Evolutionary conservation across 2,329 filamentous ascomycete genomes (phyloP), one percentile per base, ranked within the genome.

Genomic region (Cercospora brassicicola): DNA sequence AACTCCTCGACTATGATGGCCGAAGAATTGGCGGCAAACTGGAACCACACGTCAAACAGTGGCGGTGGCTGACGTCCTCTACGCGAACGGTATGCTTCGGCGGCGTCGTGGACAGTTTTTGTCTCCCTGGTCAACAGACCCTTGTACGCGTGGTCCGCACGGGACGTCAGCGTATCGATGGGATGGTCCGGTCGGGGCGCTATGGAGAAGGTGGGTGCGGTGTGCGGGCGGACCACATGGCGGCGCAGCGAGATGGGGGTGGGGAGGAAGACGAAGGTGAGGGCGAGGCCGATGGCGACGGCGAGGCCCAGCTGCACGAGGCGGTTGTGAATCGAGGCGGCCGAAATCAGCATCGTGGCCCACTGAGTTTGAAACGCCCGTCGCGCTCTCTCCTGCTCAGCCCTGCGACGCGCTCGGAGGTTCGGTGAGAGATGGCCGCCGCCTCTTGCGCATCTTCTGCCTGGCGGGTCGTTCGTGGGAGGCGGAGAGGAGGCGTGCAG

Each of bases 41-140:
- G 68, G 69, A 79, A 82, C 84, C 84, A 86, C 42, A 74, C 67
- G 56, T 83, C 82, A 71, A 86, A 86, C 2, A 78, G 77, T 1
- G 84, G 84, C 7, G 84, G 84, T 13, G 84, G 84, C 69, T 85
- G 82, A 36, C 84, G 77, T 1, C 83, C 83, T 66, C 82, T 75
- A 18, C 81, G 77, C 18, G 73, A 56, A 9, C 83, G 77, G 66
- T 86, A 86, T 36, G 79, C 78, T 4, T 76, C 72, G 13, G 82
- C 79, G 0, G 82, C 81, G 57, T 76, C 72, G 11, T 75, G 59
- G 4, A 85, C 67, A 15, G 76, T 76, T 39, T 74, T 72, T 6
- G 79, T 78, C 67, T 82, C 77, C 63, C 78, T 78, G 3, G 74
- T 72, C 18, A 82, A 70, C 4, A 82, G 64, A 4, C 39, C 66